Evolutionary conservation across 2,329 filamentous ascomycete genomes (phyloP).

Genomic region (Colletotrichum agaves): DNA sequence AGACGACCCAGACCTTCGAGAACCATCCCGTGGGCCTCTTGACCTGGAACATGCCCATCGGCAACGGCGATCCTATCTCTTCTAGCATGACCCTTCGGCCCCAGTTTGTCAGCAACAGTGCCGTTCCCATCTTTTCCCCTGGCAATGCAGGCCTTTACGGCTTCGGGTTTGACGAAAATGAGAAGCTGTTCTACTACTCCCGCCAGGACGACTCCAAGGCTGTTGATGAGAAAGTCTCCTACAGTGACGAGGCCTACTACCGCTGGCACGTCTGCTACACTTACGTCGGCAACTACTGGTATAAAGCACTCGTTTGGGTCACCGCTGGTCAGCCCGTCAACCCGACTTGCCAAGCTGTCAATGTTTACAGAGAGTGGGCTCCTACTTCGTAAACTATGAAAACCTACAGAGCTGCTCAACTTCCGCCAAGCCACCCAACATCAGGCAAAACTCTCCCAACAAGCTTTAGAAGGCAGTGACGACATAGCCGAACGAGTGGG

Average conservation of each 20-base stretch:
- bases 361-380: conserved; percentile 18
- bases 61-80: conserved; percentile 14
- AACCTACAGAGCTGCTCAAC: no score
- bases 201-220: conserved; percentile 29
- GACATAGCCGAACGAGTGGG: no score
- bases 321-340: conserved; percentile 27
- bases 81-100: conserved; percentile 10
- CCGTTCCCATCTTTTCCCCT: conserved; percentile 32
- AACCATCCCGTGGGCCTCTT: conserved; percentile 17
- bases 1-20: background rate
- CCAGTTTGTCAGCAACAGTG: conserved; percentile 29
- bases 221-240: background rate
- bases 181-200: conserved; percentile 21
- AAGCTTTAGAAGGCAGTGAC: no score
- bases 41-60: conserved; percentile 31
- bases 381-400: background rate
- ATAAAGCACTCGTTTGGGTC: conserved; percentile 33
- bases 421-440: no score
- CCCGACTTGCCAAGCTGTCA: conserved; percentile 22
- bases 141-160: conserved; percentile 4
- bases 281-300: conserved; percentile 36
- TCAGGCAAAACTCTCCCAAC: no score
- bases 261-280: conserved; percentile 35
- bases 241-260: conserved; percentile 14
- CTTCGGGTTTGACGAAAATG: conserved; percentile 30